Conservation (phyloP, 2,329 filamentous ascomycete genomes). For the Curvularia sp. region DNA sequence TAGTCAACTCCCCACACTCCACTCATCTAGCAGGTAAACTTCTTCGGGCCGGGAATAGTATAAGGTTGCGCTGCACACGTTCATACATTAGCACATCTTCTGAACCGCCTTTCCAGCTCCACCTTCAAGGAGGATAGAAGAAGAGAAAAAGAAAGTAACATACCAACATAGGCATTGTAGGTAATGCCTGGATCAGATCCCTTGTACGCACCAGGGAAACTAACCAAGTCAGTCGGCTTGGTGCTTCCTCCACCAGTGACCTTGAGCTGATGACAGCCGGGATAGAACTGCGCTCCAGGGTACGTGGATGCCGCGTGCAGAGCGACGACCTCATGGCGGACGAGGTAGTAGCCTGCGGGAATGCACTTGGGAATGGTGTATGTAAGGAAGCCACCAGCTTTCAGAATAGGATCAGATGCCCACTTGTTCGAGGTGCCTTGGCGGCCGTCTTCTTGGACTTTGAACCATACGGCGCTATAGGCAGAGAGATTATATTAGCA, state of each 20-base stretch:
- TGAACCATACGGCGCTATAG: constrained; percentile 61
- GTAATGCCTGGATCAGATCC: constrained; percentile 59
- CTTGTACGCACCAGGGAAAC: constrained; percentile 63
- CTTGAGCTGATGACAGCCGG: constrained; percentile 64
- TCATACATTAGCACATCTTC: constrained; percentile 6
- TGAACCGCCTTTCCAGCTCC: not conserved
- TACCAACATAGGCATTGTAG: constrained; percentile 59
- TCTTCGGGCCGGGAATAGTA: constrained; percentile 37
- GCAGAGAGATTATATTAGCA: not conserved
- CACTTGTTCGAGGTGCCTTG: constrained; percentile 59
- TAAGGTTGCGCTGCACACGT: constrained; percentile 28
- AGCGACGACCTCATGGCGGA: constrained; percentile 65
- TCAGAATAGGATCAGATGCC: constrained; percentile 57
- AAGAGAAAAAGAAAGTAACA: not conserved
- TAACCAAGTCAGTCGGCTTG: constrained; percentile 52
- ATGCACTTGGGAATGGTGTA: constrained; percentile 65
- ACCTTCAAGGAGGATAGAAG: not conserved
- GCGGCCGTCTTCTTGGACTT: constrained; percentile 60
- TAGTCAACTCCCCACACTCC: not conserved
- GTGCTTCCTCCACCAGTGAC: constrained; percentile 59
- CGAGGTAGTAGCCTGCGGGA: constrained; percentile 62
- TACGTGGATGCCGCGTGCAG: constrained; percentile 58
- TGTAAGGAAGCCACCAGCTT: constrained; percentile 52
- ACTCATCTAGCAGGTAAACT: constrained; percentile 39
- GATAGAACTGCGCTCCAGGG: constrained; percentile 65